Percentiles rank a stretch among this genome's conserved stretches.
Conservation (phyloP, 805 yeast genomes). For the Nakazawaea pomicola region DNA sequence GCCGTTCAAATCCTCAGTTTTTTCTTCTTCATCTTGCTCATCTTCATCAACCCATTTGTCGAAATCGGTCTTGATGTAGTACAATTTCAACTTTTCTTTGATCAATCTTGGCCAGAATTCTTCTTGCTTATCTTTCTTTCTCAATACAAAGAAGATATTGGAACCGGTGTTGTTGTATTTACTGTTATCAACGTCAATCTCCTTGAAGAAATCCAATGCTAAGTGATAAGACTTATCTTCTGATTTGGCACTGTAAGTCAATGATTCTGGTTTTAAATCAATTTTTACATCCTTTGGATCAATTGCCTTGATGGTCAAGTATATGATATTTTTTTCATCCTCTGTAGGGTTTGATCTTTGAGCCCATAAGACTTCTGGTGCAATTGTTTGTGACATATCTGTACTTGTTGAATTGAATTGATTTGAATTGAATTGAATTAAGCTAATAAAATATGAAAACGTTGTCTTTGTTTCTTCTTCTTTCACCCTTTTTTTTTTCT, state of each 20-base stretch:
- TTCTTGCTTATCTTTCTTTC: conserved; percentile 60
- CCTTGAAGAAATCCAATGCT: conserved; percentile 69
- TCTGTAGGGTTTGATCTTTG: conserved; percentile 85
- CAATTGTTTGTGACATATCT: too few relatives aligned
- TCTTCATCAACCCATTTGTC: conserved; percentile 99
- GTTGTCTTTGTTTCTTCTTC: too few relatives aligned
- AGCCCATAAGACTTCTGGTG: conserved; percentile 84
- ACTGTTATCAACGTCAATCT: conserved; percentile 64
- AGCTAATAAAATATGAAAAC: too few relatives aligned
- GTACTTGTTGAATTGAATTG: too few relatives aligned
- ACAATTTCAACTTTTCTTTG: conserved; percentile 75
- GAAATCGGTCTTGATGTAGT: conserved; percentile 87
- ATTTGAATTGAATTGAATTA: too few relatives aligned
- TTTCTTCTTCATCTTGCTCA: conserved; percentile 77
- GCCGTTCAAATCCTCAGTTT: conserved; percentile 31
- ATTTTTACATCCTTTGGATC: conserved; percentile 64
- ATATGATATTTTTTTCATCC: conserved; percentile 67
- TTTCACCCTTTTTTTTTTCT: too few relatives aligned
- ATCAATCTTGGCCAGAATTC: conserved; percentile 97
- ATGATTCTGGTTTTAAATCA: conserved; percentile 48
- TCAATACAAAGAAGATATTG: conserved; percentile 56
- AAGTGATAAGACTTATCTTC: conserved; percentile 56
- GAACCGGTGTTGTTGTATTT: conserved; percentile 56
- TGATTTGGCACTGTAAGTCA: conserved; percentile 47
- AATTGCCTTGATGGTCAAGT: conserved; percentile 65